A percentile compares a stretch with the other conserved stretches of the same genome.
phyloP scores from a whole-genome alignment of 1,284 basidiomycete genomes.

The Ganoderma multipileum region DNA sequence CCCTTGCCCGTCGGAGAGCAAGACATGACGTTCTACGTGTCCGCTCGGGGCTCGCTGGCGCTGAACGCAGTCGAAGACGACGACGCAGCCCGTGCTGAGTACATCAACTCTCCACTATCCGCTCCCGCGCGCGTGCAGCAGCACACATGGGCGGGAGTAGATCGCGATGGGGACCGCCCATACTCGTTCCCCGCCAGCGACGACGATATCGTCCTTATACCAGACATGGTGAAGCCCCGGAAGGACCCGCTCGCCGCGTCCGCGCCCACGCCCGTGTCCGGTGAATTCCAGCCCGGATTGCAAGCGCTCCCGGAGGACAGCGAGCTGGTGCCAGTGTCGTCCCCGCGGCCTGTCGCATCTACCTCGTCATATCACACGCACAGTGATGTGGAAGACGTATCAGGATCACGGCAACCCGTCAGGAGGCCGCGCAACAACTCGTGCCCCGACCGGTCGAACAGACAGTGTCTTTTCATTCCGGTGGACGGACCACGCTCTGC shows the following conservation, averaged over 20 bases:
- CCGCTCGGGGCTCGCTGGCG: constrained; percentile 55
- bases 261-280: constrained; percentile 20
- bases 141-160: constrained; percentile 14
- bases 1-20: constrained; percentile 16
- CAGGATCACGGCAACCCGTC: constrained; percentile 22
- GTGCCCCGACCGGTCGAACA: constrained; percentile 32
- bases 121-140: constrained; percentile 28
- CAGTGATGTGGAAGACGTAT: constrained; percentile 22
- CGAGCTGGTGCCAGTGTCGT: constrained; percentile 41
- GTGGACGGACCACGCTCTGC: constrained; percentile 19
- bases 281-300: constrained; percentile 40
- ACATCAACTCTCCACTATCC: constrained; percentile 33
- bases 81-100: constrained; percentile 23
- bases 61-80: constrained; percentile 26
- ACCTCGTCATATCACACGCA: neutral
- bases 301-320: constrained; percentile 59
- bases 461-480: constrained; percentile 35
- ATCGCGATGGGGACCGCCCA: constrained; percentile 15
- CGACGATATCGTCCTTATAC: constrained; percentile 17
- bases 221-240: constrained; percentile 25
- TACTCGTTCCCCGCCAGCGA: constrained; percentile 14
- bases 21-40: constrained; percentile 42
- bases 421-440: constrained; percentile 34
- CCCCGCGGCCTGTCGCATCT: constrained; percentile 4
- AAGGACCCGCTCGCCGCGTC: constrained; percentile 21